Conservation (phyloP, 129 eudicot species). For the Tagetes erecta region DNA sequence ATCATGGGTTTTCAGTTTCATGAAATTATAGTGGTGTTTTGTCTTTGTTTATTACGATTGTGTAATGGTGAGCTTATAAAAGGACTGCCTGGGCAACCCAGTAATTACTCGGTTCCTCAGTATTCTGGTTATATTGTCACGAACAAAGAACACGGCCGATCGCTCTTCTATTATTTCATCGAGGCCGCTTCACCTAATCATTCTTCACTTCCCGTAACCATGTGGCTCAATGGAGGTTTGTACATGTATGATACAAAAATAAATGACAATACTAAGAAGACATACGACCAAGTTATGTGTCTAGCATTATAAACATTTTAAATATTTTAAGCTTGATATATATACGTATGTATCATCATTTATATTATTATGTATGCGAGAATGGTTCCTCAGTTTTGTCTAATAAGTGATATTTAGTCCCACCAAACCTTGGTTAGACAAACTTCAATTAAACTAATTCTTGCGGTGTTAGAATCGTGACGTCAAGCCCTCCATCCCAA, state of each 20-base stretch:
- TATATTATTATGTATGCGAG: too few relatives aligned
- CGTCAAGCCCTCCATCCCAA: too few relatives aligned
- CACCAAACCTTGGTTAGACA: too few relatives aligned
- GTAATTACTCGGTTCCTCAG: conserved; percentile 37
- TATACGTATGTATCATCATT: too few relatives aligned
- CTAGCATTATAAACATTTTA: neutral
- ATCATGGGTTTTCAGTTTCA: conserved; percentile 28
- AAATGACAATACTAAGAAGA: neutral
- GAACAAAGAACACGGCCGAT: conserved; percentile 40
- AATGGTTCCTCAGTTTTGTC: too few relatives aligned
- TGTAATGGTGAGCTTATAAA: conserved; percentile 40
- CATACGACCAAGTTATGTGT: neutral
- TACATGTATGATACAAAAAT: neutral
- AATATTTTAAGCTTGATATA: neutral
- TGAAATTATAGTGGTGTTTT: conserved; percentile 16
- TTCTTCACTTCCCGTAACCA: conserved; percentile 41
- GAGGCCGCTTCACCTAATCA: conserved; percentile 41
- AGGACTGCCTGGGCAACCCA: conserved; percentile 53
- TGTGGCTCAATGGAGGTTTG: conserved; percentile 73
- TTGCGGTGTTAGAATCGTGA: too few relatives aligned
- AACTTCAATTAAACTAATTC: too few relatives aligned
- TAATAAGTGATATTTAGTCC: too few relatives aligned
- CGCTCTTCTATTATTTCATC: conserved; percentile 55
- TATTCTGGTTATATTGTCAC: conserved; percentile 49
- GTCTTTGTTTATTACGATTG: conserved; percentile 1